A percentile compares a stretch with the other conserved stretches of the same genome.
These are phyloP conservation scores for Candida mattraensis DNA, from an alignment of 805 yeast genomes.

Conservation along the genomic window DNA sequence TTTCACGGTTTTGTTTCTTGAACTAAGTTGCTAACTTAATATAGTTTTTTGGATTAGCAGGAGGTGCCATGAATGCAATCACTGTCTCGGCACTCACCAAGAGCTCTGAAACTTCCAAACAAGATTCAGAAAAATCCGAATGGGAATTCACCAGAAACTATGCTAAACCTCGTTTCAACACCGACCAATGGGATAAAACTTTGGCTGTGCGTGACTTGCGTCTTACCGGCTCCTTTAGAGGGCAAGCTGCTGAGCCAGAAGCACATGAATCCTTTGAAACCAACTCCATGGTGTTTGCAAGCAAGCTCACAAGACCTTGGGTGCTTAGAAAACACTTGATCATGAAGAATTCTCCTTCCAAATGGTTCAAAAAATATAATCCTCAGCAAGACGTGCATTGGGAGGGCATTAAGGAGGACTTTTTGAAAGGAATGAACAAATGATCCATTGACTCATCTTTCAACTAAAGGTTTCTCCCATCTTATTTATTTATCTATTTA, in stretches of 20 bases:
- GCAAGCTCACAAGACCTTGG: conserved; percentile 36
- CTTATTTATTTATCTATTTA: too few relatives aligned
- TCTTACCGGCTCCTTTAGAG: conserved; percentile 72
- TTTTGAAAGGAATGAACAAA: conserved; percentile 37
- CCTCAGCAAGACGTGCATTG: conserved; percentile 32
- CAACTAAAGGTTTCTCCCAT: background rate
- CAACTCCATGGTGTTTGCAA: conserved; percentile 46
- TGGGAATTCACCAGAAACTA: conserved; percentile 44
- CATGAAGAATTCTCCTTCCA: conserved; percentile 40
- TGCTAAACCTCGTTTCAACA: conserved; percentile 51
- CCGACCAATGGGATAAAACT: conserved; percentile 55
- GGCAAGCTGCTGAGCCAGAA: conserved; percentile 59
- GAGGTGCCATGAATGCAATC: conserved; percentile 44
- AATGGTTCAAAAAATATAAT: conserved; percentile 36
- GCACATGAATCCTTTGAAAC: conserved; percentile 82
- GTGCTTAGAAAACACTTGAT: conserved; percentile 39
- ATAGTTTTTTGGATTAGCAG: conserved; percentile 51
- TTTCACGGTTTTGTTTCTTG: background rate
- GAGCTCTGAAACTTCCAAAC: conserved; percentile 36
- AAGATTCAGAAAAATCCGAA: conserved; percentile 40
- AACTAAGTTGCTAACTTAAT: background rate
- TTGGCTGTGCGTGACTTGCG: conserved; percentile 73
- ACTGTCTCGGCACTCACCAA: conserved; percentile 31
- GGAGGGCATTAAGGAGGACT: conserved; percentile 37
- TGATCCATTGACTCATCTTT: conserved; percentile 7